phyloP scores from a whole-genome alignment of 2,329 filamentous ascomycete species.

The Beauveria australis region DNA sequence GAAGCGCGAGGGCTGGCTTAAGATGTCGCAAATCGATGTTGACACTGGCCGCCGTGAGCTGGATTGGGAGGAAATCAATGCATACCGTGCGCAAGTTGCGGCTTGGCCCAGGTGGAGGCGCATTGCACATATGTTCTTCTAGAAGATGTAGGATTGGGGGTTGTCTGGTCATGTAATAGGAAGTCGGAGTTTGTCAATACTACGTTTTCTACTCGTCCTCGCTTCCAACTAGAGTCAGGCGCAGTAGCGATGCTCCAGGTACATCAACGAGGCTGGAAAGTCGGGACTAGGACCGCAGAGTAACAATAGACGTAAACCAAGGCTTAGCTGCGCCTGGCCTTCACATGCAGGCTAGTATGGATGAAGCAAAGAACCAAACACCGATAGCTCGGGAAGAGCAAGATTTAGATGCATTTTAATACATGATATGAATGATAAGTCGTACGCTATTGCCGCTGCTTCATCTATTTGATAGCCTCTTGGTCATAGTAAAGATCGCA shows the following conservation, averaged over 20 bases:
- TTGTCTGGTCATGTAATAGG: neutral
- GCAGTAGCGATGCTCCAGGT: too few relatives aligned
- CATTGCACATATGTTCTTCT: conserved; percentile 27
- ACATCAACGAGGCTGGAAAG: too few relatives aligned
- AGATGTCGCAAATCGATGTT: conserved; percentile 54
- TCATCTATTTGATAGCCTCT: conserved; percentile 21
- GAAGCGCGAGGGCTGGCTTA: conserved; percentile 57
- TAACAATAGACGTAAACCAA: too few relatives aligned
- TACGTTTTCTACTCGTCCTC: too few relatives aligned
- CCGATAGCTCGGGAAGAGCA: neutral
- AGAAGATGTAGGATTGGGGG: neutral
- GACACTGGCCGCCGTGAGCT: conserved; percentile 58
- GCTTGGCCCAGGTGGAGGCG: conserved; percentile 44
- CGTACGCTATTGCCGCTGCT: neutral
- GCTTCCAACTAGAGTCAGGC: too few relatives aligned
- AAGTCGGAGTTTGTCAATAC: neutral
- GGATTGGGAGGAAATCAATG: conserved; percentile 57
- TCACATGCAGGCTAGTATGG: neutral
- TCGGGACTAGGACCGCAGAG: too few relatives aligned
- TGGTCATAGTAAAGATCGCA: conserved; percentile 49
- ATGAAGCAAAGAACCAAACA: neutral
- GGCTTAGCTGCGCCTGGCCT: too few relatives aligned
- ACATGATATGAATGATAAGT: neutral
- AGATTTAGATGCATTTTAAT: neutral
- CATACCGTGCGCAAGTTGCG: conserved; percentile 40